Base-by-base conservation (phyloP, 2,329 filamentous ascomycete species). In the Neoarthrinium moseri region DNA sequence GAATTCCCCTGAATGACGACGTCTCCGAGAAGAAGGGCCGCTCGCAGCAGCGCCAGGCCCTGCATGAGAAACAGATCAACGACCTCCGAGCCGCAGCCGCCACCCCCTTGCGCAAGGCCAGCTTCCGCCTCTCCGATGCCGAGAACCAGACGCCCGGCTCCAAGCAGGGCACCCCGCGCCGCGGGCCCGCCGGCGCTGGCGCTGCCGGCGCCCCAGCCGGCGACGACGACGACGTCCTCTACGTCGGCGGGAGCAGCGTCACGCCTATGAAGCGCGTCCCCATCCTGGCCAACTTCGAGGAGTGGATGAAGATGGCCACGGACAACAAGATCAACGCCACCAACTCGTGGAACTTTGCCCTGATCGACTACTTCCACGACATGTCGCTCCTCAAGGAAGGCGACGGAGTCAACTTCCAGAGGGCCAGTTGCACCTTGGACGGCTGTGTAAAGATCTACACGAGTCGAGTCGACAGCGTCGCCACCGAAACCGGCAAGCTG, bases 251-350 rank as follows among this genome's bases (percentile, higher is more conserved):
- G 24, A 82, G 77, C 52, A 89, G 87, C 29, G 87, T 95, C 44
- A 96, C 94, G 49, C 94, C 92, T 44, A 92, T 95, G 86, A 96
- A 96, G 77, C 87, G 91, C 50, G 89, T 96, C 22, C 94, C 94
- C 1, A 87, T 99, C 57, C 75, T 99, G 45, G 94, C 94, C 61
- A 99, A 99, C 69, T 99, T 97, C 59, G 94, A 99, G 67, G 94
- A 99, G 66, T 97, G 92, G 94, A 97, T 99, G 91, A 99, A 97
- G 77, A 95, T 99, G 91, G 94, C 94, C 2, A 97, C 94, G 13
- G 94, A 99, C 73, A 99, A 99, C 72, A 94, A 94, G 70, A 99
- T 99, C 76, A 99, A 97, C 65, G 92, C 94, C 39, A 84, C 87
- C 49, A 99, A 99, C 68, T 96, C 91, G 23, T 99, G 94, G 94